phyloP scores from a whole-genome alignment of 352 stramenopile genomes.

The Globisporangium polare region DNA sequence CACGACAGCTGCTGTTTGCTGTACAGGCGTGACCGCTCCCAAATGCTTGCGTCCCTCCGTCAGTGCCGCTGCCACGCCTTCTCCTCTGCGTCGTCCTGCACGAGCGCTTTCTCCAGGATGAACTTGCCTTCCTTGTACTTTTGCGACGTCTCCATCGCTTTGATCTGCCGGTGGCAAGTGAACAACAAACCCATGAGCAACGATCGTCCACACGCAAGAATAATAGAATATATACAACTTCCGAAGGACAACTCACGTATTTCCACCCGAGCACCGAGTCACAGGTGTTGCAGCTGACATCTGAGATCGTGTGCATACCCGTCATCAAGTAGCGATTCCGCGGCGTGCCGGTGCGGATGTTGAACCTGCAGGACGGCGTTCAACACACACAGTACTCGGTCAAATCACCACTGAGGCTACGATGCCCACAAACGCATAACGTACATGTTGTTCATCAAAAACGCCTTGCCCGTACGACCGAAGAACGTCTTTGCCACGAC shows the following conservation, averaged over 20 bases:
- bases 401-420: too few species aligned
- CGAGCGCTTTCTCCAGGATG: constrained; percentile 74
- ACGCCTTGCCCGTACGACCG: constrained; percentile 68
- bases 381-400: too few species aligned
- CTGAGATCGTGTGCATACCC: constrained; percentile 74
- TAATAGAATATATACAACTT: too few species aligned
- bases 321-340: constrained; percentile 78
- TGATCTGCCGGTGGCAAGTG: constrained; percentile 33
- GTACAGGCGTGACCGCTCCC: too few species aligned
- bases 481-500: constrained; percentile 80
- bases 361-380: constrained; percentile 43
- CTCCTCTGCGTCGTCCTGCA: constrained; percentile 63
- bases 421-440: too few species aligned
- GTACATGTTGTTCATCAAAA: constrained; percentile 77
- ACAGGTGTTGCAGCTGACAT: constrained; percentile 62
- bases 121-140: constrained; percentile 88
- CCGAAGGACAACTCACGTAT: constrained; percentile 68
- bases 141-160: constrained; percentile 75
- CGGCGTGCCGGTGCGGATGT: constrained; percentile 47
- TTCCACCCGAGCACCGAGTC: constrained; percentile 72
- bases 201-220: too few species aligned
- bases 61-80: constrained; percentile 32
- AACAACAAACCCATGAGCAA: constrained; percentile 6
- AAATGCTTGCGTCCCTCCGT: too few species aligned
- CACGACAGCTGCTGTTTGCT: too few species aligned